Conservation (phyloP, 768 basidiomycete genomes). For the Boletus subparvulus region DNA sequence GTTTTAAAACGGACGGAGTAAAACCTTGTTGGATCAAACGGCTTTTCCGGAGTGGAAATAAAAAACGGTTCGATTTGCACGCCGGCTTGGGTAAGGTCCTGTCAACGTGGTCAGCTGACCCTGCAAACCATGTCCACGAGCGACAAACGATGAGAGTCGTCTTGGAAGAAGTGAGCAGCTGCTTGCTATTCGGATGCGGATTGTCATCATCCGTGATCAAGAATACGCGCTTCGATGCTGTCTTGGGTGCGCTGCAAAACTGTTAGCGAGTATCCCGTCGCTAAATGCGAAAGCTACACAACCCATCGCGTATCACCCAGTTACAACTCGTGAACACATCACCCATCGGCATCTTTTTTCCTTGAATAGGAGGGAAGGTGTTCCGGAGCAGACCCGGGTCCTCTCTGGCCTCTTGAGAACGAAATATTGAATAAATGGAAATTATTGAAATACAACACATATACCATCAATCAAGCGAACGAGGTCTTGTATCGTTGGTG, state of each 20-base stretch:
- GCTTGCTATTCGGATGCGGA: constrained; percentile 51
- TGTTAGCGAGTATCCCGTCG: not conserved
- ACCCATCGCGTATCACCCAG: constrained; percentile 89
- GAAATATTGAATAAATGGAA: constrained; percentile 1
- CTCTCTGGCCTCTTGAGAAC: constrained; percentile 56
- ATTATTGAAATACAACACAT: constrained; percentile 6
- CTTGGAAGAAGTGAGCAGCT: constrained; percentile 64
- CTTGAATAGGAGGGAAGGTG: constrained; percentile 64
- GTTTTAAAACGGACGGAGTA: constrained; percentile 58
- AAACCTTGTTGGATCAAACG: constrained; percentile 74
- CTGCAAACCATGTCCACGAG: not conserved
- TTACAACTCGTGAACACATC: constrained; percentile 92
- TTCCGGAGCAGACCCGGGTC: constrained; percentile 56
- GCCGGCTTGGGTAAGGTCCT: constrained; percentile 84
- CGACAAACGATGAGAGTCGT: constrained; percentile 65
- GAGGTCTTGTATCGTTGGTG: constrained; percentile 77
- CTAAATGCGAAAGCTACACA: constrained; percentile 17
- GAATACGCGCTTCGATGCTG: constrained; percentile 89
- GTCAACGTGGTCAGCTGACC: constrained; percentile 1
- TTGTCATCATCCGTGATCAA: constrained; percentile 77
- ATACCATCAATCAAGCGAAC: constrained; percentile 76
- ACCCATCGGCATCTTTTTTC: constrained; percentile 68
- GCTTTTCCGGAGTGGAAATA: constrained; percentile 64
- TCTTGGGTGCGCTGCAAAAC: constrained; percentile 69
- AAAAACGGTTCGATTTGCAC: constrained; percentile 87